Evolutionary conservation across 495 filamentous ascomycete species (phyloP).

Genomic region (Rhizodiscina lignyota): DNA sequence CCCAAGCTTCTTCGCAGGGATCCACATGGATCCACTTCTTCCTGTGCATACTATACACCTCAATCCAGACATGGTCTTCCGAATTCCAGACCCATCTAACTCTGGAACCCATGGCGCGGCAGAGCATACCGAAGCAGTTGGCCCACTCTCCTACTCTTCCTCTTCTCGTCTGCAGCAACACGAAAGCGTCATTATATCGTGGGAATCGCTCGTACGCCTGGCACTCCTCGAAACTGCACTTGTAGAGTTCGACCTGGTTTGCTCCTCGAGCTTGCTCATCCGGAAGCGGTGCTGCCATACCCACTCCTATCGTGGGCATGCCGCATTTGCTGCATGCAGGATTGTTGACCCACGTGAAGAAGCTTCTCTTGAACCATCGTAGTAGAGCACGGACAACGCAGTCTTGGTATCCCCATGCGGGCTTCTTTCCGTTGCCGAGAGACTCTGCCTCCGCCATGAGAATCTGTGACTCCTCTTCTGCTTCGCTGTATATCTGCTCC

Average conservation of each 20-base stretch:
- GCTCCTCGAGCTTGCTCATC: constrained; percentile 84
- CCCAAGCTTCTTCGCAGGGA: constrained; percentile 86
- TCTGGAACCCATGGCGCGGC: constrained; percentile 73
- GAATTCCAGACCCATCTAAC: constrained; percentile 98
- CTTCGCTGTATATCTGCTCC: constrained; percentile 84
- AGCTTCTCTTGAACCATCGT: constrained; percentile 89
- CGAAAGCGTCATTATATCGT: constrained; percentile 92
- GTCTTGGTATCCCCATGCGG: constrained; percentile 97
- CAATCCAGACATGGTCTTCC: constrained; percentile 95
- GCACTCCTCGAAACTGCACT: constrained; percentile 57
- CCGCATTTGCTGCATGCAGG: constrained; percentile 67
- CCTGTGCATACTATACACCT: constrained; percentile 89
- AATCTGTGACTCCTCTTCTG: constrained; percentile 82
- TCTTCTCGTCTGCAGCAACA: constrained; percentile 65
- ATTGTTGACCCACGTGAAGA: constrained; percentile 96
- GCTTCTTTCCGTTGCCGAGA: constrained; percentile 53
- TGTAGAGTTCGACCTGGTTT: constrained; percentile 73
- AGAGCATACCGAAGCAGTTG: constrained; percentile 98
- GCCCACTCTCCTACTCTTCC: constrained; percentile 92
- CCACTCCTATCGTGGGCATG: constrained; percentile 66
- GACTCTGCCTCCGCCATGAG: constrained; percentile 73
- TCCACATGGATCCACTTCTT: constrained; percentile 96
- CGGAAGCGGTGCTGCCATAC: constrained; percentile 65
- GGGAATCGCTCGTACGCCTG: constrained; percentile 74
- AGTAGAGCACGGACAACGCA: constrained; percentile 84